Conservation (phyloP, 2,329 filamentous ascomycete genomes). For the Cercospora sojina region DNA sequence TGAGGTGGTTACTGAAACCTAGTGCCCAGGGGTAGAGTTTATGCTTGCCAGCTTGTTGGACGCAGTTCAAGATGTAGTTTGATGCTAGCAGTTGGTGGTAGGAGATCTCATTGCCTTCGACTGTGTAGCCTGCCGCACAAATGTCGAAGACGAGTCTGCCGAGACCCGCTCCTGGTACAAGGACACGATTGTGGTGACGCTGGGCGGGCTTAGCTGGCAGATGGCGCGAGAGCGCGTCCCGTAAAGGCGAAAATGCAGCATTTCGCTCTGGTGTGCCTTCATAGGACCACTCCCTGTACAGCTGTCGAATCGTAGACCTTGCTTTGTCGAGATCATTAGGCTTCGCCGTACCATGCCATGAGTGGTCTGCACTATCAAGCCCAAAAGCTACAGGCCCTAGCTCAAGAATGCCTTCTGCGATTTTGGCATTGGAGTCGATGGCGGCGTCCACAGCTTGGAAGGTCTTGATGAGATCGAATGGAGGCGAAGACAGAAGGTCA, state of each 20-base stretch:
- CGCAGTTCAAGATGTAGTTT: conserved; percentile 70
- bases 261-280: conserved; percentile 72
- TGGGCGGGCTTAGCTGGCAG: conserved; percentile 38
- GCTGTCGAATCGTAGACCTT: conserved; percentile 84
- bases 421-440: conserved; percentile 81
- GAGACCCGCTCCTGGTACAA: conserved; percentile 87
- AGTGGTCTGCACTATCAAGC: conserved; percentile 46
- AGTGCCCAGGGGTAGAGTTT: conserved; percentile 82
- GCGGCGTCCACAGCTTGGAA: conserved; percentile 79
- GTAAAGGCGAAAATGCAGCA: conserved; percentile 73
- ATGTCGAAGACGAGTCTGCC: conserved; percentile 88
- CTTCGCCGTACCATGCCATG: conserved; percentile 71
- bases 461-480: conserved; percentile 78
- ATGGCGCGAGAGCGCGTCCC: conserved; percentile 60
- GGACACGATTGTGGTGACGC: conserved; percentile 57
- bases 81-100: conserved; percentile 94
- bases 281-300: conserved; percentile 90
- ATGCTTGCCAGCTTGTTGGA: conserved; percentile 60
- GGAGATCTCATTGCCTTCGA: conserved; percentile 90
- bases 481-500: conserved; percentile 74
- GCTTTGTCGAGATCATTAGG: conserved; percentile 82
- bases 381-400: conserved; percentile 67
- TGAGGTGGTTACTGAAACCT: conserved; percentile 81
- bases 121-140: conserved; percentile 67
- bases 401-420: conserved; percentile 76